Percentiles rank a stretch among this genome's conserved stretches.
Evolutionary conservation across 805 yeast species (phyloP).

Genomic region (Wickerhamiella vanderwaltii): DNA sequence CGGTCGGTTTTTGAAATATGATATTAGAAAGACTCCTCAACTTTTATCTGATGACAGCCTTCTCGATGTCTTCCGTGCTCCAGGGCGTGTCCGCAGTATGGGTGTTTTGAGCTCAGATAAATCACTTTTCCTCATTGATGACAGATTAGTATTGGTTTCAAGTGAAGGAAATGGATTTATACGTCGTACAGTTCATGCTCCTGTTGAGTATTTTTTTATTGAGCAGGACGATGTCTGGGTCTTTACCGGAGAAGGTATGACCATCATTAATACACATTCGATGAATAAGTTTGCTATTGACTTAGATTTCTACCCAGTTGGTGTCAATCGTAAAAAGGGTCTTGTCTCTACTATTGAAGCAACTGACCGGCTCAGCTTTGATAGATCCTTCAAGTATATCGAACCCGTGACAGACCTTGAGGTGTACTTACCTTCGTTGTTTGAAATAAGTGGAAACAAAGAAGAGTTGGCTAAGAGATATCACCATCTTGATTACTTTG

Average conservation of each 20-base stretch:
- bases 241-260: slow-evolving; percentile 30
- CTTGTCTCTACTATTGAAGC: slow-evolving; percentile 40
- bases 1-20: slow-evolving; percentile 24
- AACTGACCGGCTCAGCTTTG: slow-evolving; percentile 29
- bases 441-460: slow-evolving; percentile 21
- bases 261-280: slow-evolving; percentile 18
- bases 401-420: slow-evolving; percentile 25
- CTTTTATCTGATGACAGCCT: slow-evolving; percentile 28
- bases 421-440: slow-evolving; percentile 26
- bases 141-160: slow-evolving; percentile 25
- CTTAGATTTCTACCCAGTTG: slow-evolving; percentile 41
- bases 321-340: slow-evolving; percentile 37
- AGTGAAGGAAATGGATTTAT: slow-evolving; percentile 13
- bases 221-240: slow-evolving; percentile 30
- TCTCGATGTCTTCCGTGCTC: slow-evolving; percentile 28
- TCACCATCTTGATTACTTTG: slow-evolving; percentile 29
- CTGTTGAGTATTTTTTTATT: slow-evolving; percentile 29
- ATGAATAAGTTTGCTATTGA: slow-evolving; percentile 18
- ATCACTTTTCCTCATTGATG: slow-evolving; percentile 29
- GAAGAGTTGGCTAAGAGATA: slow-evolving; percentile 23
- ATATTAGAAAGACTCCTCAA: slow-evolving; percentile 19
- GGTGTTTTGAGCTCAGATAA: slow-evolving; percentile 15
- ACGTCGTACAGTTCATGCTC: slow-evolving; percentile 26
- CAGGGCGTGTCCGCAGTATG: slow-evolving; percentile 30
- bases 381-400: slow-evolving; percentile 26